Evolutionary conservation across 2,329 filamentous ascomycete species (phyloP).

Genomic region (Paraconiothyrium brasiliense): DNA sequence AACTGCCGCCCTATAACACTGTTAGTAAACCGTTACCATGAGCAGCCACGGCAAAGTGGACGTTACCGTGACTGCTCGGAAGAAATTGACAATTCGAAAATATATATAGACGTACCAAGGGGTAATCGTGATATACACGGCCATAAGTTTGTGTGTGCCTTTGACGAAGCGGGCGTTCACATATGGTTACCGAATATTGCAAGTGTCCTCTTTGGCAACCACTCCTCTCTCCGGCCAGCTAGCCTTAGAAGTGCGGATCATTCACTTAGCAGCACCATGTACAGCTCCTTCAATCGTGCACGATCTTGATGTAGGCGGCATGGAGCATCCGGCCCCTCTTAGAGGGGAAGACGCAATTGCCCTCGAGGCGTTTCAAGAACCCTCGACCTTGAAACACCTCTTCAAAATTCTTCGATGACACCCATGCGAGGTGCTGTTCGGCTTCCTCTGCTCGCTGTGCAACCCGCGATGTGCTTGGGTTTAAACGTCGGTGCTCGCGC

Average conservation of each 20-base stretch:
- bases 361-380: not conserved
- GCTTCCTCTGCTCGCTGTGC: not conserved
- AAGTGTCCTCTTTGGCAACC: not conserved
- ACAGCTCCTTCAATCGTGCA: not conserved
- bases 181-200: not conserved
- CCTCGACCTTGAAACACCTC: not conserved
- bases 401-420: not conserved
- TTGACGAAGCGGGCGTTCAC: not conserved
- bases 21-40: not conserved
- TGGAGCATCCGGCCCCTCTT: not conserved
- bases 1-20: not conserved
- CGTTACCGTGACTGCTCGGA: not conserved
- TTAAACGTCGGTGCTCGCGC: not conserved
- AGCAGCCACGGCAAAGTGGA: slow-evolving; percentile 3
- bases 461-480: not conserved
- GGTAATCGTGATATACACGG: not conserved
- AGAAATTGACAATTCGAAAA: not conserved
- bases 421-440: not conserved
- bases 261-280: not conserved
- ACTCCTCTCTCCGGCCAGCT: not conserved
- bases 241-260: not conserved
- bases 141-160: not conserved
- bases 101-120: slow-evolving; percentile 10
- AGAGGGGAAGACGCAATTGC: not conserved
- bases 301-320: not conserved